Evolutionary conservation across 1,139 yeast species (phyloP).

Genomic region (Candida pseudocylindracea): DNA sequence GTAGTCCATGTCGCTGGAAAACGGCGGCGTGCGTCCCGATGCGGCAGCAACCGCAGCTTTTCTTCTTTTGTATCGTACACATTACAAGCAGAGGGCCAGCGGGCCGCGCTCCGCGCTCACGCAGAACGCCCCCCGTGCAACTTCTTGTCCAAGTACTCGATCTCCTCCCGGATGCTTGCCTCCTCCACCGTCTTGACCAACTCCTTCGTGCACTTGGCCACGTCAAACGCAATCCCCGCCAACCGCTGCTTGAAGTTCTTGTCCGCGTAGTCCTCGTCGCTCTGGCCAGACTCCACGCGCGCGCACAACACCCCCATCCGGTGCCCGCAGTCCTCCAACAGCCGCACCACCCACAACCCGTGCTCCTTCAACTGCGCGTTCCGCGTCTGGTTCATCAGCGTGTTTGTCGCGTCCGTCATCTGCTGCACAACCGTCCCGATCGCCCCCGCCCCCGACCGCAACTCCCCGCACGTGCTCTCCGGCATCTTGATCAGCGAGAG

Average conservation of each 20-base stretch:
- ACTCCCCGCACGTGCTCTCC: conserved; percentile 52
- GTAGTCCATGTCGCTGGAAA: conserved; percentile 28
- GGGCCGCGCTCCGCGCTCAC: too few relatives aligned
- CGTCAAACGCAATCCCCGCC: conserved; percentile 90
- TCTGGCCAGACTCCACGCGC: conserved; percentile 20
- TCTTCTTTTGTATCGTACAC: too few relatives aligned
- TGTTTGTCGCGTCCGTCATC: conserved; percentile 80
- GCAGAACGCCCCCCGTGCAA: too few relatives aligned
- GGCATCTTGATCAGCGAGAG: conserved; percentile 58
- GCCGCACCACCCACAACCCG: conserved; percentile 77
- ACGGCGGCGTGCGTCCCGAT: too few relatives aligned
- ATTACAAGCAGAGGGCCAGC: too few relatives aligned
- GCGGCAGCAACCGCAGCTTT: too few relatives aligned
- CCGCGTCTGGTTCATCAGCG: conserved; percentile 76
- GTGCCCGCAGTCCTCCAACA: conserved; percentile 64
- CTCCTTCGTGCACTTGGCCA: conserved; percentile 90
- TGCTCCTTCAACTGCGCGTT: conserved; percentile 70
- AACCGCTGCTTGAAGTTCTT: conserved; percentile 79
- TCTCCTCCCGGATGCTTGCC: conserved; percentile 70
- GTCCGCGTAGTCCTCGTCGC: conserved; percentile 54
- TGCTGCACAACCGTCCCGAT: conserved; percentile 59
- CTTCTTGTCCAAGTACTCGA: conserved; percentile 21
- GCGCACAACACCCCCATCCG: conserved; percentile 46
- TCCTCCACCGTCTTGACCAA: conserved; percentile 90
- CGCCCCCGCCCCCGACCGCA: conserved; percentile 50